Percentiles rank a stretch among this genome's conserved stretches.
These are phyloP conservation scores for Acephala macrosclerotiorum DNA, from an alignment of 2,329 filamentous ascomycete species.

Conservation along the genomic window DNA sequence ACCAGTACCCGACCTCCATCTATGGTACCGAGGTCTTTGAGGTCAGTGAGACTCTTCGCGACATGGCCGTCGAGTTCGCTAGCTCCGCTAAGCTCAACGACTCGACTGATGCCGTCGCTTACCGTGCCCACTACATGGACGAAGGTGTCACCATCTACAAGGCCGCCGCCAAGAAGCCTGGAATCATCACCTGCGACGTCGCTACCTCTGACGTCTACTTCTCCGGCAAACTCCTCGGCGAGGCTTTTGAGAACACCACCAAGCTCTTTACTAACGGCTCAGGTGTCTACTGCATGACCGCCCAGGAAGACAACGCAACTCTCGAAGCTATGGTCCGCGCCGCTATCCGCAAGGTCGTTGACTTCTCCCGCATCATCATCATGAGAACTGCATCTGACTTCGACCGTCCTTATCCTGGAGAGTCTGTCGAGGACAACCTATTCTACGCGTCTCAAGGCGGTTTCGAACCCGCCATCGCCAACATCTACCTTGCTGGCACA, in stretches of 20 bases:
- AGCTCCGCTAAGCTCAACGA: conserved; percentile 60
- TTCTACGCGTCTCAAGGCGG: conserved; percentile 67
- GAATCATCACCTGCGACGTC: conserved; percentile 69
- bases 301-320: conserved; percentile 76
- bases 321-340: conserved; percentile 70
- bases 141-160: conserved; percentile 49
- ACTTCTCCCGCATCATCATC: conserved; percentile 72
- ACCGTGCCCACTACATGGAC: conserved; percentile 64
- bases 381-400: conserved; percentile 76
- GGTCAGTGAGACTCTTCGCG: conserved; percentile 64
- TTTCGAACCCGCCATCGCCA: conserved; percentile 67
- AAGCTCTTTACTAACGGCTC: conserved; percentile 71
- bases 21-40: conserved; percentile 78
- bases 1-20: conserved; percentile 62
- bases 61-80: conserved; percentile 59
- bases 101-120: conserved; percentile 54
- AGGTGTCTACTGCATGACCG: conserved; percentile 73
- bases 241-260: conserved; percentile 71
- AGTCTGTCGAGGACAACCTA: conserved; percentile 65
- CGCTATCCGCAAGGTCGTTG: conserved; percentile 62
- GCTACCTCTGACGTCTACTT: conserved; percentile 78
- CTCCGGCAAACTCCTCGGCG: conserved; percentile 64
- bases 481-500: conserved; percentile 71
- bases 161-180: conserved; percentile 56
- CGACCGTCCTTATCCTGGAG: conserved; percentile 69